These are phyloP conservation scores for Hippophae gyantsensis DNA, from an alignment of 306 rosid species.

Conservation along the genomic window DNA sequence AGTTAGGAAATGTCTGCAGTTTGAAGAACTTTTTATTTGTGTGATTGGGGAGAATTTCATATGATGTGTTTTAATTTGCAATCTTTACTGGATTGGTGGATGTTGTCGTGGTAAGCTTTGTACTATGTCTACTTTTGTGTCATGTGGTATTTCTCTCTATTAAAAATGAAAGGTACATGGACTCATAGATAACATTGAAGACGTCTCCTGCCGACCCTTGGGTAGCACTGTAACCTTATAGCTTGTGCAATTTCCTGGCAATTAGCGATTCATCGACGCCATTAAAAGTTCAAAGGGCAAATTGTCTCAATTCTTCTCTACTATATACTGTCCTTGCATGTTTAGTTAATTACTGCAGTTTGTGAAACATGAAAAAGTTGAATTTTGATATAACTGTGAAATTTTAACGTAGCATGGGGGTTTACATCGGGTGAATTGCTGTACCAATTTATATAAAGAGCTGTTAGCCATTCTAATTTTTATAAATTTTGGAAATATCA, in stretches of 20 bases:
- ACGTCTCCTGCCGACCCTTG: conserved; percentile 17
- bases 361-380: too few species aligned
- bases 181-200: conserved; percentile 25
- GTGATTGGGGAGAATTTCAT: conserved; percentile 50
- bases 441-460: too few species aligned
- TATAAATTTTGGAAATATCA: too few species aligned
- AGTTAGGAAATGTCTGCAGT: conserved; percentile 44
- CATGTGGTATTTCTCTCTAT: conserved; percentile 21
- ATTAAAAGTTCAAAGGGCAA: too few species aligned
- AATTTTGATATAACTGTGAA: too few species aligned
- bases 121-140: conserved; percentile 28
- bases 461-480: too few species aligned
- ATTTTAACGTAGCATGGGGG: too few species aligned
- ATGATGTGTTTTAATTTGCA: conserved; percentile 43
- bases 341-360: too few species aligned
- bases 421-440: too few species aligned
- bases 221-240: conserved; percentile 28
- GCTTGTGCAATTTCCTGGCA: background rate
- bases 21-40: conserved; percentile 47
- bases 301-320: too few species aligned
- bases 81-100: conserved; percentile 47
- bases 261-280: background rate
- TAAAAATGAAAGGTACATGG: conserved; percentile 25
- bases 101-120: conserved; percentile 31
- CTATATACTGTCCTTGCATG: too few species aligned